These are phyloP conservation scores for Amphicarpaea edgeworthii DNA, from an alignment of 306 rosid species.

Conservation along the genomic window DNA sequence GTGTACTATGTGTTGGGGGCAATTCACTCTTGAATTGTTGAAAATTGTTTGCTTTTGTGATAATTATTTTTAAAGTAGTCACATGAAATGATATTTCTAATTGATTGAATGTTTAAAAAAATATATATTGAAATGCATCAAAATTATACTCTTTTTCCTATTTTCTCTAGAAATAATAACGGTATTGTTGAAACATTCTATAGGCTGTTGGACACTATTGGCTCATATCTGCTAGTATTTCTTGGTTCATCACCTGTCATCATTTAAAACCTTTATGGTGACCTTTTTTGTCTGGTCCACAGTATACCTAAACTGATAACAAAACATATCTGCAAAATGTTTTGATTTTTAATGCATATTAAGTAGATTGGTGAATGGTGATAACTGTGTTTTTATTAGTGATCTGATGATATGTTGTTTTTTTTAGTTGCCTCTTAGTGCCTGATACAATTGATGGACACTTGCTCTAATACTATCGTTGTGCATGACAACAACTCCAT, in stretches of 20 bases:
- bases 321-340: neutral
- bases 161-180: neutral
- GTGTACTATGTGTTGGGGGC: neutral
- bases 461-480: constrained; percentile 42
- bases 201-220: neutral
- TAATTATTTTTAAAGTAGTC: neutral
- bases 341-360: neutral
- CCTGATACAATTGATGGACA: constrained; percentile 68
- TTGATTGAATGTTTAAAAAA: neutral
- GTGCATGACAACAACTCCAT: constrained; percentile 32
- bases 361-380: neutral
- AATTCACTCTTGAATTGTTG: neutral
- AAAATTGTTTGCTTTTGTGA: neutral
- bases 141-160: neutral
- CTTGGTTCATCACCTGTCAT: neutral
- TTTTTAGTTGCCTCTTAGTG: constrained; percentile 45
- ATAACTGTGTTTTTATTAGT: neutral
- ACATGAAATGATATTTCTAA: neutral
- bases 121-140: neutral
- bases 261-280: neutral
- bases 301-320: neutral
- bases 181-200: neutral
- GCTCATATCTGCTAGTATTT: neutral
- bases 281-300: neutral
- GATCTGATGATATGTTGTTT: constrained; percentile 25